Conservation (phyloP, 257 asterid genomes). For the Fraxinus excelsior region DNA sequence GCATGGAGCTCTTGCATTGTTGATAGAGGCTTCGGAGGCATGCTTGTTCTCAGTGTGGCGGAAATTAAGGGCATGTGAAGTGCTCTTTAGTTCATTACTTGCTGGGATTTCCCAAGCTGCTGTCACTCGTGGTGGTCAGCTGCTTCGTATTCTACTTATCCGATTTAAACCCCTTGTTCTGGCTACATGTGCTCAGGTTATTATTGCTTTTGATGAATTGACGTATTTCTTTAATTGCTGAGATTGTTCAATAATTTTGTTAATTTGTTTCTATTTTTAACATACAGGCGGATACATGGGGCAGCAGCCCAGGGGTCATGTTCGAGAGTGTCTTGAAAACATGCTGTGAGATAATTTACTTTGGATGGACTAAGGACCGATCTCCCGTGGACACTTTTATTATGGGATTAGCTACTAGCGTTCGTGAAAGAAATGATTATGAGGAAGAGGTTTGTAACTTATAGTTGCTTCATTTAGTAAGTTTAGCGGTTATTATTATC, state of each 20-base stretch:
- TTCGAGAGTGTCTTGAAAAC: conserved; percentile 83
- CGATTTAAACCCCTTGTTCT: conserved; percentile 87
- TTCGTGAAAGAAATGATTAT: conserved; percentile 82
- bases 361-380: conserved; percentile 90
- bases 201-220: conserved; percentile 27
- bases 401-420: conserved; percentile 82
- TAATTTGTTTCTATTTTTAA: conserved; percentile 15
- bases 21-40: conserved; percentile 87
- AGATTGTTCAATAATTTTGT: conserved; percentile 23
- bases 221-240: conserved; percentile 23
- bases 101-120: conserved; percentile 92
- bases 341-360: conserved; percentile 81
- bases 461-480: conserved; percentile 17
- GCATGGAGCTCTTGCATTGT: conserved; percentile 85
- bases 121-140: conserved; percentile 83
- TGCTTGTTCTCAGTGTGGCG: conserved; percentile 87
- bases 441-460: conserved; percentile 75
- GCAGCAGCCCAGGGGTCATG: conserved; percentile 82
- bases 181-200: conserved; percentile 88
- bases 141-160: conserved; percentile 82
- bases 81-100: conserved; percentile 83
- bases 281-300: conserved; percentile 81
- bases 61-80: conserved; percentile 91
- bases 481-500: conserved; percentile 10
- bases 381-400: conserved; percentile 95